Evolutionary conservation across 345 rosid genomes (phyloP).

Genomic region (Cochlearia excelsa): DNA sequence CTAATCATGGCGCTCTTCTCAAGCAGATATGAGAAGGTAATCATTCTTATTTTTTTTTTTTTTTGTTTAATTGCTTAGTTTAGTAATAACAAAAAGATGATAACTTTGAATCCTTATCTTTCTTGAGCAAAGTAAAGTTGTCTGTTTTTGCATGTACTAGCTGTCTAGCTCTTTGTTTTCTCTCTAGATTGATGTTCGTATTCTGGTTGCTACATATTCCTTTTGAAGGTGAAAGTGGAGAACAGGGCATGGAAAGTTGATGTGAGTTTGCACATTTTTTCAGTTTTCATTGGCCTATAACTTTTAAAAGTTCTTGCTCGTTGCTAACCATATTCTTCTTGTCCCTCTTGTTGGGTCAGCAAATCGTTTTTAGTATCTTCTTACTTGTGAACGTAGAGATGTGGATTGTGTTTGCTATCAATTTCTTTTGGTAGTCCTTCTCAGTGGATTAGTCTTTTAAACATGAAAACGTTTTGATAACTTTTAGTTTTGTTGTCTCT

Average conservation of each 20-base stretch:
- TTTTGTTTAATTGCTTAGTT: neutral
- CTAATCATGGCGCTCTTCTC: slow-evolving; percentile 81
- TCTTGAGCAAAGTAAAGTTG: neutral
- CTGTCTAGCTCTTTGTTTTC: neutral
- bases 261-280: slow-evolving; percentile 44
- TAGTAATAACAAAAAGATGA: neutral
- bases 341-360: neutral
- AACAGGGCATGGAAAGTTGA: slow-evolving; percentile 83
- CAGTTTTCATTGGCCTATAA: neutral
- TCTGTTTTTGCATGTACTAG: slow-evolving; percentile 13
- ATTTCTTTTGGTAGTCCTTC: neutral
- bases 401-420: slow-evolving; percentile 10
- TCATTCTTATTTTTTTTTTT: neutral
- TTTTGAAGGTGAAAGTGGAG: slow-evolving; percentile 81
- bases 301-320: neutral
- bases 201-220: too few species aligned
- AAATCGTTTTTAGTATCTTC: slow-evolving; percentile 1
- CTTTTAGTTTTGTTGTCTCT: neutral
- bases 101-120: slow-evolving; percentile 15
- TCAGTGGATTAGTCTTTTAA: neutral
- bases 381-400: neutral
- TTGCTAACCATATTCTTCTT: neutral
- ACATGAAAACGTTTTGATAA: neutral
- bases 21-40: slow-evolving; percentile 93
- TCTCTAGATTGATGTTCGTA: neutral